A percentile compares a stretch with the other conserved stretches of the same genome.
These are phyloP conservation scores for Eutrema yunnanense DNA, from an alignment of 345 rosid species.

Conservation along the genomic window DNA sequence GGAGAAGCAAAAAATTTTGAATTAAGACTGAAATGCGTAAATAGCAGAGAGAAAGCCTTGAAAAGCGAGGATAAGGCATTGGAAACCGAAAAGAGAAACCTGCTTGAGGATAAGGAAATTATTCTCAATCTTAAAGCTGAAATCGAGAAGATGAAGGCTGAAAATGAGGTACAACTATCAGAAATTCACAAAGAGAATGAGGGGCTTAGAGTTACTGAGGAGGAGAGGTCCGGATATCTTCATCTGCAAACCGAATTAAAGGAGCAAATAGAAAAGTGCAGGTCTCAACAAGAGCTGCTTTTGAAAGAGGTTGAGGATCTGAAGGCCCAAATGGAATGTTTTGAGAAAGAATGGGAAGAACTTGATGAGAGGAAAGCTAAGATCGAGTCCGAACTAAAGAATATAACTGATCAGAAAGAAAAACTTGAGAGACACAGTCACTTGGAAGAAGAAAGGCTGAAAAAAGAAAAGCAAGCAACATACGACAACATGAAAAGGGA, in stretches of 20 bases:
- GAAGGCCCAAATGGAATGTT: constrained; percentile 71
- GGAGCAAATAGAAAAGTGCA: constrained; percentile 65
- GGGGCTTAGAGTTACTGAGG: constrained; percentile 58
- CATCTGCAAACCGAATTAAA: constrained; percentile 76
- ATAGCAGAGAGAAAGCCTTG: too few relatives aligned
- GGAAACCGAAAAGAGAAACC: too few relatives aligned
- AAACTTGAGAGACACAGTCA: constrained; percentile 55
- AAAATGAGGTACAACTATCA: constrained; percentile 57
- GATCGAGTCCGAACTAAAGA: constrained; percentile 51
- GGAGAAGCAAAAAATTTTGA: too few relatives aligned
- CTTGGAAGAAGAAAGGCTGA: constrained; percentile 68
- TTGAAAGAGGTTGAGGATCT: constrained; percentile 83
- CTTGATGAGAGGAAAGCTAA: constrained; percentile 69
- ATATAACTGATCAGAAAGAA: constrained; percentile 43
- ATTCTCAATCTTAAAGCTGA: too few relatives aligned
- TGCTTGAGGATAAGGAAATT: too few relatives aligned
- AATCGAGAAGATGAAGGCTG: too few relatives aligned
- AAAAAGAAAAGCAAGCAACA: constrained; percentile 48
- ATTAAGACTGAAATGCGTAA: too few relatives aligned
- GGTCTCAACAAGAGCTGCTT: constrained; percentile 68
- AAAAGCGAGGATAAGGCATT: too few relatives aligned
- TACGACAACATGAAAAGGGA: constrained; percentile 53
- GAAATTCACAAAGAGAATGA: constrained; percentile 59
- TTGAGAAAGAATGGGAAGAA: constrained; percentile 95
- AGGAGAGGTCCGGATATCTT: constrained; percentile 68